Base-by-base conservation (phyloP, 805 yeast genomes). In the Candida ulmi region DNA sequence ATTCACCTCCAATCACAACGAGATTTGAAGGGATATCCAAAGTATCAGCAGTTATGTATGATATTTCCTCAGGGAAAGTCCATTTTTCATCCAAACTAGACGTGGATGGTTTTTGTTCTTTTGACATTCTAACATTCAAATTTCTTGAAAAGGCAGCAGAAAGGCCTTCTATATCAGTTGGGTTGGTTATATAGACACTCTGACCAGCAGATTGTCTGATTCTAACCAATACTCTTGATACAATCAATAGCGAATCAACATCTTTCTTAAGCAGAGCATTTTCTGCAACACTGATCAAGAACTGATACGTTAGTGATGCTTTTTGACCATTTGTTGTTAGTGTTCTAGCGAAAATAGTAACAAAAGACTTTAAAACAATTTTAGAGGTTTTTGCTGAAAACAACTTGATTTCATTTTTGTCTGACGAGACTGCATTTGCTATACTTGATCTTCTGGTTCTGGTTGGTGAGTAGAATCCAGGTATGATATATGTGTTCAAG, bases 121-220 rank as follows among this genome's bases (percentile, higher is more conserved):
- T 42, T 8, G 43, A 48, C 38, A 48, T 46, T 54, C 47, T 56
- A 29, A 52, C 43, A 16, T 53, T 58, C 21, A 58, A 51, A 42
- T 76, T 74, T 52, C 87, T 65, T 5, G 72, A 69, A 38, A 83
- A 67, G 0, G 78, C 71, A 3, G 79, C 72, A 9, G 87, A 74
- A 15, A 83, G 58, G 0, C 86, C 88, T 31, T 76, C 82, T 66
- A 81, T 75, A 52, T 83, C 86, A 1, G 59, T 54, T 4, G 83
- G 82, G 8, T 67, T 61, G 3, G 76, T 59, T 32, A 83, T 61
- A 50, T 67, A 75, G 2, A 83, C 58, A 27, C 56, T 59, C 6
- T 66, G 63, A 4, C 68, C 69, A 12, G 62, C 52, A 2, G 78
- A 70, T 0, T 65, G 65, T 38, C 91, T 65, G 1, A 81, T 61